These are phyloP conservation scores for Mortierella sp. DNA, from an alignment of 371 early-diverging fungal species.

Conservation along the genomic window DNA sequence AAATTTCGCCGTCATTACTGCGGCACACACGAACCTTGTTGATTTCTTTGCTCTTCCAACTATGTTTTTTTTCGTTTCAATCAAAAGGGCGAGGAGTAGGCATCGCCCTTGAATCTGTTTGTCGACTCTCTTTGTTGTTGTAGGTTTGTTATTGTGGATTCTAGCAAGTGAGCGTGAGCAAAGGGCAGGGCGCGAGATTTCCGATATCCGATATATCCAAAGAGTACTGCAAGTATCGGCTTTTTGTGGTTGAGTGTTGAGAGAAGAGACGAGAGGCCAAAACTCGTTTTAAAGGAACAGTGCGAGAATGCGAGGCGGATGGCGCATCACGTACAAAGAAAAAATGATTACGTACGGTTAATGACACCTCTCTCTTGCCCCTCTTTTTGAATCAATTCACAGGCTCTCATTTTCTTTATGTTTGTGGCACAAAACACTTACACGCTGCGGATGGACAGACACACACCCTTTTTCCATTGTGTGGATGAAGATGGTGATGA, in stretches of 20 bases:
- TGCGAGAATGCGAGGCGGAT: background rate
- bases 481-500: background rate
- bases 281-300: background rate
- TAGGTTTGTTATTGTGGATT: background rate
- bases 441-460: background rate
- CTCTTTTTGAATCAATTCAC: background rate
- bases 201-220: background rate
- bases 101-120: background rate
- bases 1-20: conserved; percentile 6
- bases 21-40: conserved; percentile 6
- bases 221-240: background rate
- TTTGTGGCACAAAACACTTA: background rate
- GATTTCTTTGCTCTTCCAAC: background rate
- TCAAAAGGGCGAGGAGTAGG: background rate
- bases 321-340: conserved; percentile 5
- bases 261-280: background rate
- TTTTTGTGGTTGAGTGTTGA: background rate
- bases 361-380: background rate
- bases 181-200: no score
- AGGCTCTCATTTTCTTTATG: conserved; percentile 3
- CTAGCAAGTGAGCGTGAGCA: background rate
- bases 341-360: background rate
- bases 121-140: conserved; percentile 7
- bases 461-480: background rate
- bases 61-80: background rate